phyloP scores from a whole-genome alignment of 1,284 basidiomycete species.

The Exsudoporus floridanus region DNA sequence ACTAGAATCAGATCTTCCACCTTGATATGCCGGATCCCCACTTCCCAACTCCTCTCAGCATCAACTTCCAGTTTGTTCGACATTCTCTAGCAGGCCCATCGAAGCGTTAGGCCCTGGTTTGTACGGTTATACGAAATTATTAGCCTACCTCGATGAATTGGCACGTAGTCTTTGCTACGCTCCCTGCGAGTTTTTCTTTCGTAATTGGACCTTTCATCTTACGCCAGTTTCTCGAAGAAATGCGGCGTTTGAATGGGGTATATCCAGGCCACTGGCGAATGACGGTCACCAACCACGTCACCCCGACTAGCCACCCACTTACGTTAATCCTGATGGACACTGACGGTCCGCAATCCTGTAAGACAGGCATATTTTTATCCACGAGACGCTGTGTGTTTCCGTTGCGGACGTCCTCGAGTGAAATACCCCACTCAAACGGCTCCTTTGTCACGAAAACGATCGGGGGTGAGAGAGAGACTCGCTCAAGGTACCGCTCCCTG shows the following conservation, averaged over 20 bases:
- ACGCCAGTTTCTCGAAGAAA: conserved; percentile 69
- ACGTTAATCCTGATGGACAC: conserved; percentile 61
- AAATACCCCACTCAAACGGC: conserved; percentile 56
- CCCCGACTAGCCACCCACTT: conserved; percentile 39
- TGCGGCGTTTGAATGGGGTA: conserved; percentile 63
- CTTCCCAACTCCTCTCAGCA: conserved; percentile 51
- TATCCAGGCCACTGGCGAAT: conserved; percentile 71
- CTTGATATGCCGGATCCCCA: conserved; percentile 52
- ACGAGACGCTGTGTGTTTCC: conserved; percentile 41
- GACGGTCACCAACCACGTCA: background rate
- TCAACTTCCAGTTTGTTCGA: conserved; percentile 27
- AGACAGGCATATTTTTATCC: conserved; percentile 55
- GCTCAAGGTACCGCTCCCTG: conserved; percentile 66
- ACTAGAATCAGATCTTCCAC: conserved; percentile 65
- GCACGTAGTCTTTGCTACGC: conserved; percentile 55
- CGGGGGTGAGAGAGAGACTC: conserved; percentile 54
- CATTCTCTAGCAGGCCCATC: conserved; percentile 31
- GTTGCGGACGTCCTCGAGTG: conserved; percentile 49
- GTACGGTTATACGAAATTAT: background rate
- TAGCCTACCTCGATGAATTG: conserved; percentile 50
- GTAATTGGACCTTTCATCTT: conserved; percentile 68
- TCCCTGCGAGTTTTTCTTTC: conserved; percentile 56
- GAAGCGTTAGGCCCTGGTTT: background rate
- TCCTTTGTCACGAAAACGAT: conserved; percentile 57
- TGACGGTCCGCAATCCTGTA: conserved; percentile 64